Evolutionary conservation across 352 stramenopile species (phyloP).

Genomic region (Peronospora farinosa): DNA sequence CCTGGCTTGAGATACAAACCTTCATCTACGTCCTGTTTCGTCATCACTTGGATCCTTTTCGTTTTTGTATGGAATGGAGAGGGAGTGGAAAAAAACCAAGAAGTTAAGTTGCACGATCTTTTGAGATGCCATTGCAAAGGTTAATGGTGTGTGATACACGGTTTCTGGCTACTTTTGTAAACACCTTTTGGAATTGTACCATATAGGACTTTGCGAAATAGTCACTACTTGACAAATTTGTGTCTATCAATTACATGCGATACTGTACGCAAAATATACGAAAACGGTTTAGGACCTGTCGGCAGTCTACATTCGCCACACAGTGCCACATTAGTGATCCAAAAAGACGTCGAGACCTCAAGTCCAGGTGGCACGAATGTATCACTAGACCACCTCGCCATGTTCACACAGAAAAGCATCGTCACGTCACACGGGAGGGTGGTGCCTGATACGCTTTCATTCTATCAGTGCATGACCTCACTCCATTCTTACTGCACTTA

Average conservation of each 20-base stretch:
- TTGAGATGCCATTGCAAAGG: background rate
- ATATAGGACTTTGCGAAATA: too few species aligned
- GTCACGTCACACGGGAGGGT: background rate
- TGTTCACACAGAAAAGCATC: slow-evolving; percentile 58
- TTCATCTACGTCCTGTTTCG: slow-evolving; percentile 53
- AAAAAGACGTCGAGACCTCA: slow-evolving; percentile 54
- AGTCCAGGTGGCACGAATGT: slow-evolving; percentile 61
- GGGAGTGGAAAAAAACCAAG: background rate
- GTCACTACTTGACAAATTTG: too few species aligned
- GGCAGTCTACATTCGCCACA: slow-evolving; percentile 27
- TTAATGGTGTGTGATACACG: background rate
- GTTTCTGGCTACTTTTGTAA: background rate
- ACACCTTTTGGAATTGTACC: too few species aligned
- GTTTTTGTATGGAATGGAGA: slow-evolving; percentile 10
- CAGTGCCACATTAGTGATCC: too few species aligned
- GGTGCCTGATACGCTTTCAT: slow-evolving; percentile 9
- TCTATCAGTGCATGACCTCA: slow-evolving; percentile 9
- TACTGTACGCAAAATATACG: slow-evolving; percentile 82
- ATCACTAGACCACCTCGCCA: slow-evolving; percentile 79
- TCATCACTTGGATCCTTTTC: slow-evolving; percentile 31
- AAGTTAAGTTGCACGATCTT: slow-evolving; percentile 11
- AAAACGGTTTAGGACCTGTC: slow-evolving; percentile 27
- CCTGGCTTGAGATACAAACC: slow-evolving; percentile 73
- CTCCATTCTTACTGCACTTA: background rate
- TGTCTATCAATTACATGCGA: slow-evolving; percentile 51